These are phyloP conservation scores for Elongisporangium senticosum DNA, from an alignment of 352 stramenopile genomes.

Conservation along the genomic window DNA sequence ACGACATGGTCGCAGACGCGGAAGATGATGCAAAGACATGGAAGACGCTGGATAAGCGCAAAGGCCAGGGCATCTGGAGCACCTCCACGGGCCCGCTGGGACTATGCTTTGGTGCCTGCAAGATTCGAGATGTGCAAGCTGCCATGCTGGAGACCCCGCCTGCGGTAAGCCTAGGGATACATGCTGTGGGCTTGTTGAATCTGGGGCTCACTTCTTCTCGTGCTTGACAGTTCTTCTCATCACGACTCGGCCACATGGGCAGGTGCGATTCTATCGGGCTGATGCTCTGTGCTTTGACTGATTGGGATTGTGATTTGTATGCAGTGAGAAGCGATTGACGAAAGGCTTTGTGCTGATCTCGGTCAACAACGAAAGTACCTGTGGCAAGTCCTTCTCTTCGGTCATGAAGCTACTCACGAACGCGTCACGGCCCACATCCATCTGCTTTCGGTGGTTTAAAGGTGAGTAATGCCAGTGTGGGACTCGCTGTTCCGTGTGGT, in stretches of 20 bases:
- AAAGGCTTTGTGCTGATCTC: slow-evolving; percentile 73
- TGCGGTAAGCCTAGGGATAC: slow-evolving; percentile 15
- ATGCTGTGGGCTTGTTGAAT: not conserved
- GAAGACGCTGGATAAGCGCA: slow-evolving; percentile 30
- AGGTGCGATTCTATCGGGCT: slow-evolving; percentile 5
- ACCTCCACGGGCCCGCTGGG: slow-evolving; percentile 50
- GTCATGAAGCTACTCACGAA: slow-evolving; percentile 49
- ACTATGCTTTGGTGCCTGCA: slow-evolving; percentile 46
- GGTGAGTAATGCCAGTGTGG: slow-evolving; percentile 14
- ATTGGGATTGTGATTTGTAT: slow-evolving; percentile 8
- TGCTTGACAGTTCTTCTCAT: slow-evolving; percentile 49
- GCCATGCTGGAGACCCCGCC: slow-evolving; percentile 64
- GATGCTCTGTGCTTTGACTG: not conserved
- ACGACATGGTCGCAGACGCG: slow-evolving; percentile 10
- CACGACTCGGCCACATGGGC: slow-evolving; percentile 19
- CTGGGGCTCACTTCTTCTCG: not conserved
- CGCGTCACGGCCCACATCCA: slow-evolving; percentile 53
- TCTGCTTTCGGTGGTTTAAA: slow-evolving; percentile 79
- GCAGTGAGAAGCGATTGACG: slow-evolving; percentile 49
- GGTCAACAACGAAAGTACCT: slow-evolving; percentile 78
- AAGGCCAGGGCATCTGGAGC: slow-evolving; percentile 63
- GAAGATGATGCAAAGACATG: slow-evolving; percentile 21
- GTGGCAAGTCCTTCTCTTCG: slow-evolving; percentile 41
- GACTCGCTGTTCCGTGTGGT: not conserved
- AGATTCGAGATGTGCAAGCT: slow-evolving; percentile 52